phyloP scores from a whole-genome alignment of 768 basidiomycete genomes.

The Leucocoprinus sp. region DNA sequence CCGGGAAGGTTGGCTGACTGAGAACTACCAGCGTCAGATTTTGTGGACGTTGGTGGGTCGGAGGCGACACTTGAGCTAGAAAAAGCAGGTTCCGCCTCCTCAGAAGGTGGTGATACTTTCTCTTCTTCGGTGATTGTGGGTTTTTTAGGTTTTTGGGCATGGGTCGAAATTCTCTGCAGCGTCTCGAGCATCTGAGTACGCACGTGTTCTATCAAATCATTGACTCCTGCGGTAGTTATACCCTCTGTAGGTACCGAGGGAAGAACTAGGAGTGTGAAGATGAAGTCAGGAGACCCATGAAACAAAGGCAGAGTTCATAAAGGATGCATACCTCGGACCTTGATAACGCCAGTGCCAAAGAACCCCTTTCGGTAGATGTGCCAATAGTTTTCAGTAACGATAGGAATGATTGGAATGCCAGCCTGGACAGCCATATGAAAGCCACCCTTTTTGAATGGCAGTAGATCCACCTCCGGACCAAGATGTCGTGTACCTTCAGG shows the following conservation, averaged over 20 bases:
- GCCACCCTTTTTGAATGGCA: conserved; percentile 95
- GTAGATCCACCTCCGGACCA: conserved; percentile 53
- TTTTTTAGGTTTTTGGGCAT: conserved; percentile 33
- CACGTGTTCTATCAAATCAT: conserved; percentile 55
- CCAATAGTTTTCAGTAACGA: conserved; percentile 94
- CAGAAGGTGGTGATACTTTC: not conserved
- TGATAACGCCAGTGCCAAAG: conserved; percentile 70
- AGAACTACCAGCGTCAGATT: conserved; percentile 2
- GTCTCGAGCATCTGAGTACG: conserved; percentile 73
- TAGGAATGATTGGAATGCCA: conserved; percentile 83
- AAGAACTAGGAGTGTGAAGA: conserved; percentile 54
- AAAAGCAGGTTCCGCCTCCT: conserved; percentile 6
- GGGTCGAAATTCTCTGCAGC: conserved; percentile 68
- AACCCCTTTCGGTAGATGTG: conserved; percentile 69
- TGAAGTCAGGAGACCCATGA: not conserved
- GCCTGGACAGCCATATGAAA: conserved; percentile 94
- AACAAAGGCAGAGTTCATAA: not conserved
- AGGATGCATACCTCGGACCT: conserved; percentile 61
- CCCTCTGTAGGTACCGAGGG: conserved; percentile 77
- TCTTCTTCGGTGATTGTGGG: not conserved
- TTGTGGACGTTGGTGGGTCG: conserved; percentile 2
- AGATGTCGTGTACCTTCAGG: conserved; percentile 91
- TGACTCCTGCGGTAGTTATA: conserved; percentile 62
- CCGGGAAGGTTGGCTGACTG: conserved; percentile 3
- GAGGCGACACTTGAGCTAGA: conserved; percentile 1